Evolutionary conservation across 768 basidiomycete genomes (phyloP), one percentile per base, ranked within the genome.

Genomic region (Pisolithus tinctorius): DNA sequence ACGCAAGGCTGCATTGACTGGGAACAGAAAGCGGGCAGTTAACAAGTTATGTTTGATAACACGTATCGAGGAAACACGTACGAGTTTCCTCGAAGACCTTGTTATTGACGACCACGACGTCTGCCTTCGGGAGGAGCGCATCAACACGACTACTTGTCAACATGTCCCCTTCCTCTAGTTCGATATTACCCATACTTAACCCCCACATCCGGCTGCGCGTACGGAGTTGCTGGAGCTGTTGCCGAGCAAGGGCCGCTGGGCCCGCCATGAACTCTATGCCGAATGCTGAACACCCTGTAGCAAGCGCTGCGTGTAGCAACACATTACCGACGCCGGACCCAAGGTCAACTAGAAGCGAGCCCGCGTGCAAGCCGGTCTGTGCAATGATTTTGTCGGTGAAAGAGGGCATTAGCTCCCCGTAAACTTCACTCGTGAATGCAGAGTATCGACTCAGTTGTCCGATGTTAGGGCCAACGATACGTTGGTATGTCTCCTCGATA

Each of bases 201-300:
- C 92, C 93, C 94, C 94, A 99, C 88, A 97, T 90, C 53, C 82
- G 74, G 70, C 88, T 88, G 17, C 96, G 77, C 20, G 80, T 77
- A 61, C 73, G 71, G 55, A 90, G 83, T 64, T 97, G 91, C 41
- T 74, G 74, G 51, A 83, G 74, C 71, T 95, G 88, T 46, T 78
- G 74, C 36, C 76, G 64, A 23, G 91, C 95, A n/a, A 97, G 81
- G 46, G 78, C 74, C 0, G 93, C 87, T 0, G 94, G 91, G 37
- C 79, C 80, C 5, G 77, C 74, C 74, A 91, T 81, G 41, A 93
- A 68, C 69, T 95, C 84, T 42, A 92, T 81, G 3, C 92, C 92
- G 60, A 83, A 89, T 51, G 86, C 81, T 45, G 63, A 74, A 63
- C 87, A 89, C 4, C 88, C 88, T 1, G 82, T 83, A 67, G 92